Base-by-base conservation (phyloP, 768 basidiomycete genomes). In the Termitomyces sp. region DNA sequence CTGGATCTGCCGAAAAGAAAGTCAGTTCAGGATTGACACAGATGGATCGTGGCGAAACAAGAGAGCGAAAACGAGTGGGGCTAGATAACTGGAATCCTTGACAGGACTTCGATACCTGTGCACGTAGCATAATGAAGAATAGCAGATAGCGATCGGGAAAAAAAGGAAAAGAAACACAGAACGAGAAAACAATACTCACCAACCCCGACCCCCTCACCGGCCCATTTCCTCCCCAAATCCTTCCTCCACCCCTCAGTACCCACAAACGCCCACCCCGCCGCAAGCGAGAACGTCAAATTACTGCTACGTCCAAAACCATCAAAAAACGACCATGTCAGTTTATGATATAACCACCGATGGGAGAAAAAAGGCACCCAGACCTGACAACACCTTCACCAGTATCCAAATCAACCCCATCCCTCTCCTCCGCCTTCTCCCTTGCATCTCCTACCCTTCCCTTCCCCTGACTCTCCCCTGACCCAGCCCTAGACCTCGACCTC, bases 271-370 rank as follows among this genome's bases (percentile, higher is more conserved):
- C 90, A 93, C 0, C 86, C 86, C 4, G 82, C 78, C 3, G 84
- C 80, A n/a, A 93, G 83, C 8, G 85, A 82, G 64, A 93, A 91
- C 2, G 88, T 90, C 57, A 92, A 78, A 76, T 89, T 89, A 71
- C 90, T 93, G 77, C 86, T 89, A 70, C 69, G 47, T 24, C 51
- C 51, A 16, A 53, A 52, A 37, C 48, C 49, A 7, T 48, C 27
- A 2, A 22, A 22, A 33, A 24, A 53, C 18, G 36, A 4, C n/a
- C 30, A 42, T 55, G 57, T 64, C 37, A 66, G 60, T 50, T 62
- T 51, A 63, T 55, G 57, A 57, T 39, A 24, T 5, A 4, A n/a
- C 18, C n/a, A 1, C 0, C 12, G 12, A 44, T 20, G 49, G 49
- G 34, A n/a, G 31, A 45, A 59, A 44, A 3, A 59, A 53, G 55